These are phyloP conservation scores for Gardenia jasminoides DNA, from an alignment of 257 asterid species.

Conservation along the genomic window DNA sequence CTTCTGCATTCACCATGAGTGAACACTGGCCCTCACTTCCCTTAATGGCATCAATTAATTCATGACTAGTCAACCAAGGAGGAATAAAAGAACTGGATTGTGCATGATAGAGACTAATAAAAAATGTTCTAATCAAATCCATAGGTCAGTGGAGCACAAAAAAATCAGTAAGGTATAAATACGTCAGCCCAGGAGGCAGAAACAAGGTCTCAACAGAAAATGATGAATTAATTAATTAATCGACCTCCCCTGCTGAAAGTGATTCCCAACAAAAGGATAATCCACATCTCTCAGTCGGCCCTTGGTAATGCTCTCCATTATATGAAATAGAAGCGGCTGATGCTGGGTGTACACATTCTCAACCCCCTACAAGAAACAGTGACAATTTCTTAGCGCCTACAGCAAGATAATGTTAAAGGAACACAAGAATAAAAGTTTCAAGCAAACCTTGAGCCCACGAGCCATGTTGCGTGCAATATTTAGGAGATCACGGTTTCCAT, in stretches of 20 bases:
- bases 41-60: background rate
- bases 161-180: background rate
- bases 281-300: conserved; percentile 96
- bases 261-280: conserved; percentile 93
- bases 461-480: conserved; percentile 97
- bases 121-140: too few relatives aligned
- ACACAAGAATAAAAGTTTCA: conserved; percentile 5
- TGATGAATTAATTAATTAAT: conserved; percentile 10
- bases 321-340: conserved; percentile 87
- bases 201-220: background rate
- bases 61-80: background rate
- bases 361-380: conserved; percentile 62
- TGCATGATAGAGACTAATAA: too few relatives aligned
- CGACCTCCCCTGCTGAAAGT: conserved; percentile 90
- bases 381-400: conserved; percentile 12
- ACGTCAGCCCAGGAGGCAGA: conserved; percentile 2
- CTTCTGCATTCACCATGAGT: background rate
- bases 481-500: conserved; percentile 83
- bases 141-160: too few relatives aligned
- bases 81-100: background rate
- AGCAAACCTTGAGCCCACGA: conserved; percentile 83
- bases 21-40: background rate
- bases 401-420: conserved; percentile 12
- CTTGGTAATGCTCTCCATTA: conserved; percentile 88
- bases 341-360: conserved; percentile 99